Evolutionary conservation across 2,329 filamentous ascomycete genomes (phyloP).

Genomic region (Aspergillus uvarum): DNA sequence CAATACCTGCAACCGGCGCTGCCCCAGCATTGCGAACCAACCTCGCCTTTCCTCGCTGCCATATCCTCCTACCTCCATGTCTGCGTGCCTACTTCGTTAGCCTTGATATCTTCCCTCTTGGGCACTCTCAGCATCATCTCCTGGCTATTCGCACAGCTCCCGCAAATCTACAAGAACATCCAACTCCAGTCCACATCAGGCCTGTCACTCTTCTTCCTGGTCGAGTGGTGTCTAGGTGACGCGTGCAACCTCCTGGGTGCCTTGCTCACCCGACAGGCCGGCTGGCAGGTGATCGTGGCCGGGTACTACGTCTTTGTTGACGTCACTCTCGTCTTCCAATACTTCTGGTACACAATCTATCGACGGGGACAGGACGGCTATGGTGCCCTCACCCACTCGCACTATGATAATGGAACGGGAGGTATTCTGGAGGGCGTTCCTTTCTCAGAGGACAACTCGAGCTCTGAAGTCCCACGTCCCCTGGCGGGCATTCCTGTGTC

Average conservation of each 20-base stretch:
- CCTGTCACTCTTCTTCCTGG: constrained; percentile 63
- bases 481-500: constrained; percentile 20
- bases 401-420: constrained; percentile 28
- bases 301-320: constrained; percentile 67
- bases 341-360: constrained; percentile 64
- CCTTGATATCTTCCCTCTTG: constrained; percentile 60
- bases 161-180: constrained; percentile 69
- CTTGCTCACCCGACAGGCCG: constrained; percentile 62
- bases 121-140: constrained; percentile 64
- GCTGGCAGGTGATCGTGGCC: constrained; percentile 66
- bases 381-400: constrained; percentile 26
- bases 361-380: constrained; percentile 49
- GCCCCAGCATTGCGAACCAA: constrained; percentile 61
- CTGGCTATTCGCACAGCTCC: constrained; percentile 69
- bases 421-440: constrained; percentile 40
- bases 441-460: constrained; percentile 33
- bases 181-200: constrained; percentile 63
- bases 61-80: constrained; percentile 61
- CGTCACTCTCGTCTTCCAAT: constrained; percentile 61
- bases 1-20: constrained; percentile 37
- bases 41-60: constrained; percentile 55
- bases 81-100: constrained; percentile 64
- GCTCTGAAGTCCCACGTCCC: constrained; percentile 13
- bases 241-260: constrained; percentile 63
- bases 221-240: constrained; percentile 67